These are phyloP conservation scores for Ceratobasidium sp. DNA, from an alignment of 1,284 basidiomycete genomes.

Conservation along the genomic window DNA sequence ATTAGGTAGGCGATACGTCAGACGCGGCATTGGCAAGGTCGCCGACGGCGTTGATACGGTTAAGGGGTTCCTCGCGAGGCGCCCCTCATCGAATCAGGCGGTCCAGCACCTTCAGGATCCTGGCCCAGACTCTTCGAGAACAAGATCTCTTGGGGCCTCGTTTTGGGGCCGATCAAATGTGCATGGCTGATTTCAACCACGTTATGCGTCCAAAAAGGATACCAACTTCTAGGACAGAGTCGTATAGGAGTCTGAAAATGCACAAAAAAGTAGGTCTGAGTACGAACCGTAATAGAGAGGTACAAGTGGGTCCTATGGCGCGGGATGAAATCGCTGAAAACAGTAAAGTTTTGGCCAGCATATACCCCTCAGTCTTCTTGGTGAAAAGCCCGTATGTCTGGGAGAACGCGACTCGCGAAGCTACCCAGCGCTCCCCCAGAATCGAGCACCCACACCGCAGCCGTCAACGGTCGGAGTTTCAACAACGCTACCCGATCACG, in stretches of 20 bases:
- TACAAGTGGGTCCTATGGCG: not conserved
- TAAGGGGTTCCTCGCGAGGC: constrained; percentile 17
- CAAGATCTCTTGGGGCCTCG: constrained; percentile 33
- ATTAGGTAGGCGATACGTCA: constrained; percentile 19
- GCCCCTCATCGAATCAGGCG: constrained; percentile 2
- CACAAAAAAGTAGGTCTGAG: constrained; percentile 14
- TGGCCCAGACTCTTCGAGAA: constrained; percentile 39
- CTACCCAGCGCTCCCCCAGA: constrained; percentile 16
- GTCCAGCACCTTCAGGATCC: constrained; percentile 32
- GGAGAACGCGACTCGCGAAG: not conserved
- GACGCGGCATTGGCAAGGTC: constrained; percentile 16
- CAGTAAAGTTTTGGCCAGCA: not conserved
- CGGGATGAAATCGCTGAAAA: not conserved
- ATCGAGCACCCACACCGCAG: constrained; percentile 2
- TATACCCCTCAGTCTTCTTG: not conserved
- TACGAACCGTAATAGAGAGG: not conserved
- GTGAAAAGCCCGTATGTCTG: not conserved
- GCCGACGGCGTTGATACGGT: constrained; percentile 33
- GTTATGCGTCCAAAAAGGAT: constrained; percentile 17
- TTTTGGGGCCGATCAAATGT: constrained; percentile 32
- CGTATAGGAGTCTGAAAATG: constrained; percentile 1
- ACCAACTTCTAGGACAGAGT: not conserved
- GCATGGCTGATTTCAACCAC: constrained; percentile 22
- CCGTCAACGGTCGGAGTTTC: constrained; percentile 33
- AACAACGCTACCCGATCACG: constrained; percentile 38